phyloP scores from a whole-genome alignment of 2,329 filamentous ascomycete species.

The Penicillium sp. region DNA sequence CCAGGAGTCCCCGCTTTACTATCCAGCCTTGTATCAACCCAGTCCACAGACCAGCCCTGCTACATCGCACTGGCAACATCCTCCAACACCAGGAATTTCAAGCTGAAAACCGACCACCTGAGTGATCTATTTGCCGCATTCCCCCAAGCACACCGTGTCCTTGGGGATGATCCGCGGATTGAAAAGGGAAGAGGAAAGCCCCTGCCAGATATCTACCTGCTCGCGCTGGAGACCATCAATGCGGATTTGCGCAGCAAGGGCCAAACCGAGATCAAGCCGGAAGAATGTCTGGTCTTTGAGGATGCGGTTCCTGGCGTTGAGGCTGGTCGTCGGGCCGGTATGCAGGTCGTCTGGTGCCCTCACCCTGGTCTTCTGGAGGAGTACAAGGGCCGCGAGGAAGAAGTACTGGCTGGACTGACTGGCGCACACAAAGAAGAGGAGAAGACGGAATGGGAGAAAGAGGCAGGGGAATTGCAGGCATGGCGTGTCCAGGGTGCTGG shows the following conservation, averaged over 20 bases:
- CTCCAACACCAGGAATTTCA: constrained; percentile 65
- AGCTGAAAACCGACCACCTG: constrained; percentile 64
- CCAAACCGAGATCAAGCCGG: constrained; percentile 61
- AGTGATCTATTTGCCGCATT: constrained; percentile 55
- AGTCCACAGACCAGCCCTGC: constrained; percentile 46
- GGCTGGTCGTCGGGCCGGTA: constrained; percentile 80
- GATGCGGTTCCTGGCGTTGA: constrained; percentile 92
- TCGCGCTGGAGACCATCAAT: constrained; percentile 83
- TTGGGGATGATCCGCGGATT: constrained; percentile 82
- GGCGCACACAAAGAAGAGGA: constrained; percentile 61
- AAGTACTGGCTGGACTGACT: constrained; percentile 77
- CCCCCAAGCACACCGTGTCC: constrained; percentile 62
- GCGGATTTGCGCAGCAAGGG: constrained; percentile 56
- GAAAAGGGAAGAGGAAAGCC: constrained; percentile 80
- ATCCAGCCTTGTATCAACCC: constrained; percentile 30
- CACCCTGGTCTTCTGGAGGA: constrained; percentile 72
- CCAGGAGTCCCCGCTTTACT: constrained; percentile 72
- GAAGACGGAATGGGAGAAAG: constrained; percentile 37
- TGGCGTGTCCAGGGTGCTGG: constrained; percentile 42
- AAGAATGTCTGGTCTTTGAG: constrained; percentile 94
- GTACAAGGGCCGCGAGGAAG: constrained; percentile 68
- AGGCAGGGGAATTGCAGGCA: constrained; percentile 37
- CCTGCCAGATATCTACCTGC: constrained; percentile 85
- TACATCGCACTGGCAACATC: constrained; percentile 85
- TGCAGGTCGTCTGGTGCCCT: constrained; percentile 91